Conservation (phyloP, 2,329 filamentous ascomycete species). For the Colletotrichum noveboracense region DNA sequence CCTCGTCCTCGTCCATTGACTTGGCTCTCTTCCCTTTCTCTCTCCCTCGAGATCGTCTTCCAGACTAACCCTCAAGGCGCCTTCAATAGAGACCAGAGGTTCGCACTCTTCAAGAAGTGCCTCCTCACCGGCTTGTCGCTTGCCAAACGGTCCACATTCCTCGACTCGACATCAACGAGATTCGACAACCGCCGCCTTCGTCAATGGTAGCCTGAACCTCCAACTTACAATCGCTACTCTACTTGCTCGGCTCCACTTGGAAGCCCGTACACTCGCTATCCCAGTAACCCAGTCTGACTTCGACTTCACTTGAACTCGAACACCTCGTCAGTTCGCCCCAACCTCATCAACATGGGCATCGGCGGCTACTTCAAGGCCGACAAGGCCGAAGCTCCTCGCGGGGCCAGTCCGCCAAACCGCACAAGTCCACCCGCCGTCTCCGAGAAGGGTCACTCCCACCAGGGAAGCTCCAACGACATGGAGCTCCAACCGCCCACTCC, state of each 20-base stretch:
- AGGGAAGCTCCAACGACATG: slow-evolving; percentile 42
- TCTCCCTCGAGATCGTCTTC: slow-evolving; percentile 13
- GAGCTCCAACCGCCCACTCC: slow-evolving; percentile 55
- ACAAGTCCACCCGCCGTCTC: slow-evolving; percentile 31
- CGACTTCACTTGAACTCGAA: background rate
- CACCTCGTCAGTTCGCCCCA: background rate
- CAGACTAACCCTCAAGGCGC: slow-evolving; percentile 15
- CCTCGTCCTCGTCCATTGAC: slow-evolving; percentile 2
- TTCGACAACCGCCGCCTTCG: background rate
- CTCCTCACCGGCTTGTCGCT: slow-evolving; percentile 8
- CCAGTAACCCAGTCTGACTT: background rate
- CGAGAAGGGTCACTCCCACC: slow-evolving; percentile 40
- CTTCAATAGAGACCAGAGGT: slow-evolving; percentile 10
- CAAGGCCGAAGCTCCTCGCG: slow-evolving; percentile 39
- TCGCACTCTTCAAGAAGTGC: slow-evolving; percentile 5
- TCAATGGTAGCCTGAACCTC: slow-evolving; percentile 11
- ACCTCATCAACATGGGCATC: slow-evolving; percentile 58
- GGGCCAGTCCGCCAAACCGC: slow-evolving; percentile 22
- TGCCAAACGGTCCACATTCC: slow-evolving; percentile 2
- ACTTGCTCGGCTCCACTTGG: slow-evolving; percentile 8
- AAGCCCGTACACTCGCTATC: slow-evolving; percentile 14
- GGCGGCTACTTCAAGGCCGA: slow-evolving; percentile 67
- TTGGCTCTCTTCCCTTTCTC: slow-evolving; percentile 6
- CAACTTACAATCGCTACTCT: slow-evolving; percentile 5
- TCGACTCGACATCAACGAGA: slow-evolving; percentile 1